Conservation (phyloP, 495 filamentous ascomycete genomes). For the Aspergillus avenaceus region DNA sequence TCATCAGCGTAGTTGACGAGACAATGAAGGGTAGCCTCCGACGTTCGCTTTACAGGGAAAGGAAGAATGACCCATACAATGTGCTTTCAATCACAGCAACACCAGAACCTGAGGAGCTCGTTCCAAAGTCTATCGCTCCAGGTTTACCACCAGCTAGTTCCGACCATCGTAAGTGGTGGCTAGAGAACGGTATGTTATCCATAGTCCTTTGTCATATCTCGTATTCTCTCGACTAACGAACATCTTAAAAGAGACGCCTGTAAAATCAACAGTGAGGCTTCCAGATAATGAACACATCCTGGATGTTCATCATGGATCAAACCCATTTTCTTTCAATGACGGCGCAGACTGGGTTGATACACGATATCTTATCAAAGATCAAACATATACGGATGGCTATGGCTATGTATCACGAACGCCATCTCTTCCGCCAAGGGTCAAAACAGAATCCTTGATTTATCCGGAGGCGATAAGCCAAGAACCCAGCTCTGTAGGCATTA, state of each 20-base stretch:
- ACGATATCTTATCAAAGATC: not conserved
- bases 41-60: slow-evolving; percentile 64
- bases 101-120: slow-evolving; percentile 68
- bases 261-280: slow-evolving; percentile 64
- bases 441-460: not conserved
- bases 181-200: slow-evolving; percentile 61
- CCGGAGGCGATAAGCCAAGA: not conserved
- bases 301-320: slow-evolving; percentile 70
- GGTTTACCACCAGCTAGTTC: slow-evolving; percentile 87
- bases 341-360: slow-evolving; percentile 71
- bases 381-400: not conserved
- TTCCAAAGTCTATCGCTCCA: slow-evolving; percentile 69
- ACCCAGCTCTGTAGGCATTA: slow-evolving; percentile 7
- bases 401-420: not conserved
- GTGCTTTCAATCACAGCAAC: slow-evolving; percentile 28
- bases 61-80: slow-evolving; percentile 54
- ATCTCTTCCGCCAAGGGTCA: slow-evolving; percentile 10
- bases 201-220: no score
- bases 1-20: slow-evolving; percentile 75
- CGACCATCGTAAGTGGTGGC: slow-evolving; percentile 89
- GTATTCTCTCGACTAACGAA: no score
- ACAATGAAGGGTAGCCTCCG: slow-evolving; percentile 63
- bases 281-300: slow-evolving; percentile 56
- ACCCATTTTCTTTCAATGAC: slow-evolving; percentile 68
- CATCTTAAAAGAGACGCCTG: slow-evolving; percentile 57